Evolutionary conservation across 225 moss, liverwort and hornwort species (phyloP).

Genomic region (Pseudoscleropodium purum): DNA sequence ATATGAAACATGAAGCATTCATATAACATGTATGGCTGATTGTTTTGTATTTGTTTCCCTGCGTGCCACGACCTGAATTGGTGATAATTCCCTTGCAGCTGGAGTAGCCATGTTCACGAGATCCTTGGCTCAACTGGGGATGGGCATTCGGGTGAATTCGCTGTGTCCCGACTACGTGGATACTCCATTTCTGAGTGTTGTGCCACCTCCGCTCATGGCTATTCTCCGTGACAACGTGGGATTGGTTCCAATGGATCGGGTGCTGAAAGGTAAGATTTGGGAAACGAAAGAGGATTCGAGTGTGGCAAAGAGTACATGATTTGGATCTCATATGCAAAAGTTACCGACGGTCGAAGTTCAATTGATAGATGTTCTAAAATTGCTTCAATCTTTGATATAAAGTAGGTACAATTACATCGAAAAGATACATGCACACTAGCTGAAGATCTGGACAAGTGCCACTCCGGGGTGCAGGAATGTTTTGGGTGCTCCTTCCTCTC

Average conservation of each 20-base stretch:
- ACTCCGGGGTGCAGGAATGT: not conserved
- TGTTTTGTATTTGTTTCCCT: too few relatives aligned
- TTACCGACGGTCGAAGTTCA: not conserved
- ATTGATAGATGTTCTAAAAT: too few relatives aligned
- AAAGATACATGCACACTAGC: not conserved
- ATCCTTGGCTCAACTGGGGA: not conserved
- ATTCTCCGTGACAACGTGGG: not conserved
- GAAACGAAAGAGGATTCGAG: not conserved
- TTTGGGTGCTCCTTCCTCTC: too few relatives aligned
- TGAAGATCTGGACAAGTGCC: not conserved
- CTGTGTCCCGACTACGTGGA: constrained; percentile 49
- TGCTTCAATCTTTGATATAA: not conserved
- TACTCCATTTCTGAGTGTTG: not conserved
- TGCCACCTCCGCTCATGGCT: not conserved
- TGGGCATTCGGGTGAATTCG: constrained; percentile 66
- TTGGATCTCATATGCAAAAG: not conserved
- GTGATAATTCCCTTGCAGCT: constrained; percentile 2
- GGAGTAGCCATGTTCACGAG: constrained; percentile 58
- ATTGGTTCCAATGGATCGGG: not conserved
- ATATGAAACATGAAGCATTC: not conserved
- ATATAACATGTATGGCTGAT: not conserved
- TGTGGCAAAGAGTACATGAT: not conserved
- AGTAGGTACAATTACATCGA: not conserved
- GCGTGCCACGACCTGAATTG: too few relatives aligned
- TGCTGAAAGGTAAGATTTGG: not conserved